Evolutionary conservation across 1,284 basidiomycete species (phyloP), one percentile per base, ranked within the genome.

Genomic region (Vanrija humicola): DNA sequence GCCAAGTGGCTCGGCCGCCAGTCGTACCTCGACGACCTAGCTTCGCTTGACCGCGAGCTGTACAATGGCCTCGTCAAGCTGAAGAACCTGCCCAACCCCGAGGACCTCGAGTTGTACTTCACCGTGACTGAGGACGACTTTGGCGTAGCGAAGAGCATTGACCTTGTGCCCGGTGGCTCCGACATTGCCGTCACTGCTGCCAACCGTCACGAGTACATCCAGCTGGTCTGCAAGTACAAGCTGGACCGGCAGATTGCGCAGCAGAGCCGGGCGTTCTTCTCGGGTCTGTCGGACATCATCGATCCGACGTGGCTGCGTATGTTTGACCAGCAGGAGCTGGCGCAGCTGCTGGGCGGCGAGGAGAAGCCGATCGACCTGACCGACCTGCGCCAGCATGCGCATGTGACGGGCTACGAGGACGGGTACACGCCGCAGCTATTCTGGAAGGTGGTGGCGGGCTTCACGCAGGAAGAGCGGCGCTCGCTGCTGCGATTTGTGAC

Each of bases 321-420:
- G 89, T 97, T 96, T 78, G 92, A 95, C 72, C 91, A 93, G 68
- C 86, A 89, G 68, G 93, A 96, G 74, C 79, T 95, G 1, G 89
- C 90, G 65, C 86, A 90, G 56, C 78, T 93, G 0, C 80, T 95
- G 9, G 90, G 90, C 0, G 90, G 90, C 6, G 87, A 88, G 42
- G 86, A 92, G 61, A 80, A 86, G 0, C 84, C 87, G 0, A 86
- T 96, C 55, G 88, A 94, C 70, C 66, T 96, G 9, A 83, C 86
- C 15, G 92, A 97, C 73, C 74, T 95, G 58, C 80, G 85, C 55
- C 69, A 71, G 15, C 79, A 95, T 68, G 89, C 88, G 3, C 82
- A 84, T 45, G 91, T 94, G 64, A 86, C 87, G 1, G 90, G 90
- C 0, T 72, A 87, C 42, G 88, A 86, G 63, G 81, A 86, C 66